Evolutionary conservation across 495 filamentous ascomycete genomes (phyloP).

Genomic region (Annulohypoxylon maeteangense): DNA sequence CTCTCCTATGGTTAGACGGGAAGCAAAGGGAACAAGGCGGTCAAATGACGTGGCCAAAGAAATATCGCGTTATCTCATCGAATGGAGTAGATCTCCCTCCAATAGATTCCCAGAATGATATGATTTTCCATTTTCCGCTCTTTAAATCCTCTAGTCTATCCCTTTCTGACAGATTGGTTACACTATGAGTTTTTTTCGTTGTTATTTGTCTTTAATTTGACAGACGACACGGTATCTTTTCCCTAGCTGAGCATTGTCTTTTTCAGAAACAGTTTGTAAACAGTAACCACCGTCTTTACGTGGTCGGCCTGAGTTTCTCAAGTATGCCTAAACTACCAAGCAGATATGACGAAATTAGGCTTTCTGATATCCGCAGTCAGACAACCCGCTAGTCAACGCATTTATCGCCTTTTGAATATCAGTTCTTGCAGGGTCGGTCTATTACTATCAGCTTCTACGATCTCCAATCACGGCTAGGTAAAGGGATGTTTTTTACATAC

Average conservation of each 20-base stretch:
- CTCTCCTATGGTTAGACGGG: conserved; percentile 8
- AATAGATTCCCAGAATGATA: conserved; percentile 2
- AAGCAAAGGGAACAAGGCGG: conserved; percentile 4
- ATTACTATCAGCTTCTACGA: conserved; percentile 34
- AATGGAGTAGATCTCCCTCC: conserved; percentile 7
- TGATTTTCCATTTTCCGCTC: conserved; percentile 17
- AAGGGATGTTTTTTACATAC: conserved; percentile 51
- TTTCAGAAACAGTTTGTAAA: not conserved
- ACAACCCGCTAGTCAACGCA: conserved; percentile 76
- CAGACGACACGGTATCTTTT: conserved; percentile 5
- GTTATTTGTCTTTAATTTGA: not conserved
- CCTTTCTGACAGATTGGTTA: conserved; percentile 24
- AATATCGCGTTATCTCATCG: conserved; percentile 10
- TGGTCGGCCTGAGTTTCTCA: not conserved
- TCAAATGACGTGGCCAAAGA: conserved; percentile 15
- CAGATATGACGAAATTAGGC: conserved; percentile 44
- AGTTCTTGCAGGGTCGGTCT: conserved; percentile 68
- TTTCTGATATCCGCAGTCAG: conserved; percentile 74
- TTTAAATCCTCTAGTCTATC: conserved; percentile 31
- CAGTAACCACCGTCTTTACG: not conserved
- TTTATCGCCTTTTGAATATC: conserved; percentile 86
- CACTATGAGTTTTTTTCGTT: conserved; percentile 12
- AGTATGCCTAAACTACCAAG: not conserved
- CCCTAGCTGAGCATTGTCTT: not conserved
- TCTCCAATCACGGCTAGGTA: conserved; percentile 59